Percentiles rank a stretch among this genome's conserved stretches.
Conservation (phyloP, 768 basidiomycete genomes). For the Leccinum pellstonianum region DNA sequence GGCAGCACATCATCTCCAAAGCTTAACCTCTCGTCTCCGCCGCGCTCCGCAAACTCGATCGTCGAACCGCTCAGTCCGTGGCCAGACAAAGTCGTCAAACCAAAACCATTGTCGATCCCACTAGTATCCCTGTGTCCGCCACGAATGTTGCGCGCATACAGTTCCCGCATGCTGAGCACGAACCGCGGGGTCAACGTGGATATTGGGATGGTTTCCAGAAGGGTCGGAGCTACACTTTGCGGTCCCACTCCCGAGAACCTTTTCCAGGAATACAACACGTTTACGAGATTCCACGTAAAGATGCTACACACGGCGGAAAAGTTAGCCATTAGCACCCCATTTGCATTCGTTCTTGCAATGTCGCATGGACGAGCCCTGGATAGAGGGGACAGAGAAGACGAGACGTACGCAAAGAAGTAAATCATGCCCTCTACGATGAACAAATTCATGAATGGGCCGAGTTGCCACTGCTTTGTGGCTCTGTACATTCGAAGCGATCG, state of each 20-base stretch:
- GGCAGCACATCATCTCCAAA: background rate
- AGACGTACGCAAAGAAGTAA: slow-evolving; percentile 11
- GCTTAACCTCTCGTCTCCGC: background rate
- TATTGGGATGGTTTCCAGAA: background rate
- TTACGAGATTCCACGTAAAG: background rate
- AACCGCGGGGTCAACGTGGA: background rate
- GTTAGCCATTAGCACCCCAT: background rate
- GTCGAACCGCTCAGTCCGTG: background rate
- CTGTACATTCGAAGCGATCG: background rate
- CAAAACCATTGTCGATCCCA: background rate
- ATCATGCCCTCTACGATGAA: background rate
- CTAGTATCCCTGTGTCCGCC: background rate
- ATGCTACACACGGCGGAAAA: background rate
- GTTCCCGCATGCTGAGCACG: background rate
- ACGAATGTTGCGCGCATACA: background rate
- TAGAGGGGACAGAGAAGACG: background rate
- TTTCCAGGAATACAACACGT: background rate
- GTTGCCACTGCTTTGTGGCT: background rate
- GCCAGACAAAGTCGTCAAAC: background rate
- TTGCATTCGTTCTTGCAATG: background rate
- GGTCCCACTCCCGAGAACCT: background rate
- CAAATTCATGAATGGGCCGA: background rate
- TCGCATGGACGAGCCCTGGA: background rate
- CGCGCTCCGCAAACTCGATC: background rate
- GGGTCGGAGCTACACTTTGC: background rate